Conservation (phyloP, 2,329 filamentous ascomycete genomes). For the Leptographium lundbergii region DNA sequence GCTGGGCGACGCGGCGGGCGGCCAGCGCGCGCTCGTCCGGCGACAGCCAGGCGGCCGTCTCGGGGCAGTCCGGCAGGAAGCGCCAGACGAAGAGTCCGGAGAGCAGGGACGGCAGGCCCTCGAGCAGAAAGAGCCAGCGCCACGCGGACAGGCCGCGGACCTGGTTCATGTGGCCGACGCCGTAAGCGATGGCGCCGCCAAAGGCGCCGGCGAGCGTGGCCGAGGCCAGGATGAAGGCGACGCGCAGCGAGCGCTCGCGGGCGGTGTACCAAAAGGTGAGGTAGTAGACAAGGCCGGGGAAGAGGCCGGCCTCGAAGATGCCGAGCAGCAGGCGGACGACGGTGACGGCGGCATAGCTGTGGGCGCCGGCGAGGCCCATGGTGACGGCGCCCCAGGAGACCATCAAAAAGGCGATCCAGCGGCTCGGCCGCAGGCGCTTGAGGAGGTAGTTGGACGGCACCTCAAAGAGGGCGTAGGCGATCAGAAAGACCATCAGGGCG, state of each 20-base stretch:
- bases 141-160: conserved; percentile 49
- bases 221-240: conserved; percentile 57
- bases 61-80: conserved; percentile 53
- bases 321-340: conserved; percentile 57
- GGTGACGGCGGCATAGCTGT: conserved; percentile 49
- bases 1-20: conserved; percentile 26
- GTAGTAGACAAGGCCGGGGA: conserved; percentile 36
- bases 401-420: conserved; percentile 56
- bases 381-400: conserved; percentile 55
- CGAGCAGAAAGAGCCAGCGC: conserved; percentile 55
- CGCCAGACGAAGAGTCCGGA: conserved; percentile 46
- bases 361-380: conserved; percentile 51
- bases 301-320: conserved; percentile 38
- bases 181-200: conserved; percentile 56
- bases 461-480: conserved; percentile 48
- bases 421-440: conserved; percentile 48
- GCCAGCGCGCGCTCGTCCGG: conserved; percentile 46
- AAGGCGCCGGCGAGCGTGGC: conserved; percentile 61
- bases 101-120: conserved; percentile 31
- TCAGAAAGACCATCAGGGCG: conserved; percentile 46
- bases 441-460: conserved; percentile 53
- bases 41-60: conserved; percentile 49
- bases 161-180: conserved; percentile 58
- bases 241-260: conserved; percentile 56
- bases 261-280: conserved; percentile 65